These are phyloP conservation scores for Huntiella omanensis DNA, from an alignment of 2,329 filamentous ascomycete species.

Conservation along the genomic window DNA sequence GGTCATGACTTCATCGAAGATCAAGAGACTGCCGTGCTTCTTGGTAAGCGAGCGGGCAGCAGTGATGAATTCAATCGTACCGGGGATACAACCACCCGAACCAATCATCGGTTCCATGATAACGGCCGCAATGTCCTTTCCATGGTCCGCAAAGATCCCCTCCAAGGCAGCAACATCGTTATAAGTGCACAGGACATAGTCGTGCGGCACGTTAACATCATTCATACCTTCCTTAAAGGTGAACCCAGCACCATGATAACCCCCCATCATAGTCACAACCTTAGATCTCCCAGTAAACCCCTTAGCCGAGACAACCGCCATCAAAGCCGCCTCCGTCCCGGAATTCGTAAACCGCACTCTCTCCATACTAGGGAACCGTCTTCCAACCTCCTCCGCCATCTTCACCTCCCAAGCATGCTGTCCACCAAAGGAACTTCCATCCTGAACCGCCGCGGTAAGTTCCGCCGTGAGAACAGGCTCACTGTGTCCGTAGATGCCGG, in stretches of 20 bases:
- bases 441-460: constrained; percentile 25
- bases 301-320: constrained; percentile 36
- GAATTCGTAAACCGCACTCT: constrained; percentile 44
- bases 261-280: constrained; percentile 32
- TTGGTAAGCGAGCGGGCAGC: constrained; percentile 23
- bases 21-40: constrained; percentile 35
- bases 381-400: constrained; percentile 32
- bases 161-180: constrained; percentile 32
- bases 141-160: constrained; percentile 22
- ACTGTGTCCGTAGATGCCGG: constrained; percentile 47
- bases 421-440: constrained; percentile 36
- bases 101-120: constrained; percentile 50
- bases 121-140: constrained; percentile 36
- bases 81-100: constrained; percentile 37
- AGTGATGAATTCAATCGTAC: constrained; percentile 29
- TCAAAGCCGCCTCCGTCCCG: constrained; percentile 45
- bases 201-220: constrained; percentile 27
- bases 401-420: constrained; percentile 31
- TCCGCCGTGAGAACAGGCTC: constrained; percentile 32
- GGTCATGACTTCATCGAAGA: constrained; percentile 57
- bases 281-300: constrained; percentile 25
- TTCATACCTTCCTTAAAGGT: constrained; percentile 12
- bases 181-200: constrained; percentile 42
- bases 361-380: constrained; percentile 32
- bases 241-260: constrained; percentile 18